These are phyloP conservation scores for Zoysia matrella DNA, from an alignment of 202 grass and related monocot genomes.

Conservation along the genomic window DNA sequence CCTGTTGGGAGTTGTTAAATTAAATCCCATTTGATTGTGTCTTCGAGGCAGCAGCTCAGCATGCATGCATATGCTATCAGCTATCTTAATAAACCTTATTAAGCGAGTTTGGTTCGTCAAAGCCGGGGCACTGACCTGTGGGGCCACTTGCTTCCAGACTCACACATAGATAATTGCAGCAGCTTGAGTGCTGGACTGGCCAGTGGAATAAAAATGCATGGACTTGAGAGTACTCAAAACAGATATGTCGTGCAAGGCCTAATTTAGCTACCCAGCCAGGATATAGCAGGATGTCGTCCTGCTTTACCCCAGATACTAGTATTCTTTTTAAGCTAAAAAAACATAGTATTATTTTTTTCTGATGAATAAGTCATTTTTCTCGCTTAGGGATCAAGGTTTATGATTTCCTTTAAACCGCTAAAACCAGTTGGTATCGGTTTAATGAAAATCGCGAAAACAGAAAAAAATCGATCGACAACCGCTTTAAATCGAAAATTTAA, in stretches of 20 bases:
- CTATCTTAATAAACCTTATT: too few species aligned
- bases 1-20: slow-evolving; percentile 9
- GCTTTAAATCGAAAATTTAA: too few species aligned
- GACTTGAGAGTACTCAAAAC: background rate
- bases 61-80: background rate
- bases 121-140: slow-evolving; percentile 8
- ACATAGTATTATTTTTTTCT: too few species aligned
- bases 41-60: slow-evolving; percentile 25
- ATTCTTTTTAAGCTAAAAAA: too few species aligned
- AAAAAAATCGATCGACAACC: too few species aligned
- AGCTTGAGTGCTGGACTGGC: background rate
- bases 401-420: too few species aligned
- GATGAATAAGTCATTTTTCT: too few species aligned
- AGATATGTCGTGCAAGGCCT: background rate
- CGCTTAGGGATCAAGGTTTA: too few species aligned
- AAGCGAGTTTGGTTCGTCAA: background rate
- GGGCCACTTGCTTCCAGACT: slow-evolving; percentile 7
- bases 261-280: background rate
- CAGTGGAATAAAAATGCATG: background rate
- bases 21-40: background rate
- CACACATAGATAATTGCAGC: background rate
- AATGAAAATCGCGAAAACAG: too few species aligned
- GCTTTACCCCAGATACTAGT: too few species aligned
- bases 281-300: background rate
- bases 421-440: too few species aligned